phyloP scores from a whole-genome alignment of 345 rosid species.

The Raphanus sativus region DNA sequence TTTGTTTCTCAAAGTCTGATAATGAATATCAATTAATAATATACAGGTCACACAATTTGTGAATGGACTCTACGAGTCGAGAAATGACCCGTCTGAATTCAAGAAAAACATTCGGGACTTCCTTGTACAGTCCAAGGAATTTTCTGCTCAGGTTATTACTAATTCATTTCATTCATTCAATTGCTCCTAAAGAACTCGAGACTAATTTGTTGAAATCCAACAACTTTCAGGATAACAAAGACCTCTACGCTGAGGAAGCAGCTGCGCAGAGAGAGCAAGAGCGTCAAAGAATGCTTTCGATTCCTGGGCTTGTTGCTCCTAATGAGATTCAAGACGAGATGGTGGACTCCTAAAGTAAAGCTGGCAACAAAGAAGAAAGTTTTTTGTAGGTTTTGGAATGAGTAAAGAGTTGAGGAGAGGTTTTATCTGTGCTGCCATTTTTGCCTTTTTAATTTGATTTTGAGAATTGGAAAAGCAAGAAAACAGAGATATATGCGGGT shows the following conservation, averaged over 20 bases:
- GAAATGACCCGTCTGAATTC: conserved; percentile 71
- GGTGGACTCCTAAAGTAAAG: conserved; percentile 55
- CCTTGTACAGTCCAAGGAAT: conserved; percentile 82
- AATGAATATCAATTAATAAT: neutral
- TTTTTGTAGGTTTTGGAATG: conserved; percentile 2
- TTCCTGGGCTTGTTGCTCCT: conserved; percentile 79
- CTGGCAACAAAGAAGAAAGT: neutral
- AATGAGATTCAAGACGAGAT: conserved; percentile 77
- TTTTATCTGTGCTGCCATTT: neutral
- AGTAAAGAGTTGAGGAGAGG: conserved; percentile 5
- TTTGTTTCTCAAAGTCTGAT: too few relatives aligned
- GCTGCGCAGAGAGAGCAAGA: conserved; percentile 74
- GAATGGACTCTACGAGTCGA: conserved; percentile 75
- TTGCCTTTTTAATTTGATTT: neutral
- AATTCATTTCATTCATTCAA: neutral
- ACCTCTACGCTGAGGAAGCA: conserved; percentile 77
- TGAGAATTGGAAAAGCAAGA: conserved; percentile 21
- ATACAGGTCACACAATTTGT: conserved; percentile 88
- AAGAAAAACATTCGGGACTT: conserved; percentile 92
- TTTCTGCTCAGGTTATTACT: conserved; percentile 68
- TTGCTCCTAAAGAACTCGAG: neutral
- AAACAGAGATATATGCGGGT: neutral
- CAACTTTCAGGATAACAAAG: conserved; percentile 65
- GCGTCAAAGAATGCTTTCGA: conserved; percentile 69
- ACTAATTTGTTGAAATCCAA: neutral